Evolutionary conservation across 2,329 filamentous ascomycete genomes (phyloP).

Genomic region (Aureobasidium sp.): DNA sequence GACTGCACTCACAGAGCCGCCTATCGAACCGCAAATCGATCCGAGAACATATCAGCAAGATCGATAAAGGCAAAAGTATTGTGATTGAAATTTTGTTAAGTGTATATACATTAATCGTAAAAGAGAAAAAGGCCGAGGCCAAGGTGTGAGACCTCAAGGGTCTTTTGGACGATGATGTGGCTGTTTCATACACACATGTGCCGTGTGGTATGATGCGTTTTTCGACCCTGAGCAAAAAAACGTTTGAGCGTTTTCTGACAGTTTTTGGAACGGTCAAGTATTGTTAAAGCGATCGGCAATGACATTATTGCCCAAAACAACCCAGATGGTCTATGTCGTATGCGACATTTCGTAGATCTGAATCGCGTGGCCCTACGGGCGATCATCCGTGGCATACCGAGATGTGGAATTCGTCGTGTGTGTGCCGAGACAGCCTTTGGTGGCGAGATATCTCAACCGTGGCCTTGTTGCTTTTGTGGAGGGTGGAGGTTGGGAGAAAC

Average conservation of each 20-base stretch:
- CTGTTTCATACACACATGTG: neutral
- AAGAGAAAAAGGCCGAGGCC: neutral
- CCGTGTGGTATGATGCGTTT: neutral
- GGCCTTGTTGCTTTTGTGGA: neutral
- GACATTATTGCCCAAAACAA: neutral
- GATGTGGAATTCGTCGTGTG: neutral
- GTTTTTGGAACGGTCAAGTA: neutral
- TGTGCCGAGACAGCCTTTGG: neutral
- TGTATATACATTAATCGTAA: neutral
- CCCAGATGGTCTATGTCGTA: neutral
- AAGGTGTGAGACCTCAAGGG: neutral
- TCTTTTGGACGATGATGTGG: neutral
- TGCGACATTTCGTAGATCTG: neutral
- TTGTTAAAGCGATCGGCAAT: slow-evolving; percentile 5
- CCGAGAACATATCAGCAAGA: neutral
- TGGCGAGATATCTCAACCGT: neutral
- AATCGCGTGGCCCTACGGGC: neutral
- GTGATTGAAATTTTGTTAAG: neutral
- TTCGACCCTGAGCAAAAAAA: neutral
- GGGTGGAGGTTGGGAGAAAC: neutral
- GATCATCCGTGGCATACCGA: neutral
- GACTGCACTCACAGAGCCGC: neutral
- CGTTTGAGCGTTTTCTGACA: neutral
- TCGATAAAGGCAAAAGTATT: neutral
- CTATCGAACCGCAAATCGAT: neutral